Evolutionary conservation across 257 asterid genomes (phyloP).

Genomic region (Euphrasia confusa): DNA sequence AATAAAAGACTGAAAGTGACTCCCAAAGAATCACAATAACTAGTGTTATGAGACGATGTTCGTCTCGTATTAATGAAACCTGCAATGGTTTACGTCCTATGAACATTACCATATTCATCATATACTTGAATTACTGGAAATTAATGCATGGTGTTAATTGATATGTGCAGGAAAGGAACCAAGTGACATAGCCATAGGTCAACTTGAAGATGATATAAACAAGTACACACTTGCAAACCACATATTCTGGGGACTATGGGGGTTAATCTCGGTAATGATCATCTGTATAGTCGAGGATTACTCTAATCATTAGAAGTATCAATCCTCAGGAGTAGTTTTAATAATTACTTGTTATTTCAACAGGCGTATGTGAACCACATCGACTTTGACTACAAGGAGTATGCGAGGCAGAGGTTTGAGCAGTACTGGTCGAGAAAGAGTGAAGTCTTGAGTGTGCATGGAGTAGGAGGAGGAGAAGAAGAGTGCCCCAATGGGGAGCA

Average conservation of each 20-base stretch:
- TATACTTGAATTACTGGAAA: background rate
- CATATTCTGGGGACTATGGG: constrained; percentile 97
- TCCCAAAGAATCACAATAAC: no score
- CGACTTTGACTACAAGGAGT: constrained; percentile 74
- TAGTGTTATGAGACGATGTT: background rate
- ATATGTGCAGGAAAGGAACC: constrained; percentile 45
- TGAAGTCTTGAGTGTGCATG: background rate
- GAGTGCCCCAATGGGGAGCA: background rate
- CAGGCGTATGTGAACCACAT: constrained; percentile 75
- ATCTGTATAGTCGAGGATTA: background rate
- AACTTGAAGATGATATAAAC: constrained; percentile 53
- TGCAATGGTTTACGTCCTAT: no score
- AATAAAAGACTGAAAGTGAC: background rate
- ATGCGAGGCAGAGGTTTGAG: constrained; percentile 67
- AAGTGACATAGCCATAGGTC: constrained; percentile 37
- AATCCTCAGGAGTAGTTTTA: background rate
- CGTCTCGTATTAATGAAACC: background rate
- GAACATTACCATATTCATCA: no score
- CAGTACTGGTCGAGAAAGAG: background rate
- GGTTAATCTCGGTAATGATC: constrained; percentile 84
- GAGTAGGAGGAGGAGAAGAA: background rate
- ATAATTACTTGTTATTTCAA: constrained; percentile 8
- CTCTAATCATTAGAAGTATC: background rate
- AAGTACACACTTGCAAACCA: constrained; percentile 79
- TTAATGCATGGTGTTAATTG: background rate